Evolutionary conservation across 2,329 filamentous ascomycete species (phyloP).

Genomic region (Lachnellula subtilissima): DNA sequence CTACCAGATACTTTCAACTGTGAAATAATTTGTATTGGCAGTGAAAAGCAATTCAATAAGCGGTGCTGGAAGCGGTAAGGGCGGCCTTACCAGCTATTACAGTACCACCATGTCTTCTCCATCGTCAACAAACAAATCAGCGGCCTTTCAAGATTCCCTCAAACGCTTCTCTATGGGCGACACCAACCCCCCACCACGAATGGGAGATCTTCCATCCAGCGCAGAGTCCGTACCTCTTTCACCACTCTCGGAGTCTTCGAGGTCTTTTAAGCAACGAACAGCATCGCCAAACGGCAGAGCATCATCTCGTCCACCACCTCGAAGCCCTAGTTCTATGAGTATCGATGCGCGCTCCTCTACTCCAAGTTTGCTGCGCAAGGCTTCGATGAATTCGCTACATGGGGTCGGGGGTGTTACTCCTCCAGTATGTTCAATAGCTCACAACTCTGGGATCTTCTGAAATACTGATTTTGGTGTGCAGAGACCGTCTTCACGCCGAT

Average conservation of each 20-base stretch:
- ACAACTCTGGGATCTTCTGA: neutral
- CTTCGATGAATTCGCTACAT: constrained; percentile 40
- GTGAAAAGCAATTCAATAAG: neutral
- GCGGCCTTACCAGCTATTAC: neutral
- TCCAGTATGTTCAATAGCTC: constrained; percentile 11
- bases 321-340: constrained; percentile 40
- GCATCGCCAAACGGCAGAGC: constrained; percentile 23
- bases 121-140: constrained; percentile 19
- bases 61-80: neutral
- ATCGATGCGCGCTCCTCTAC: constrained; percentile 36
- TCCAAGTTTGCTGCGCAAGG: constrained; percentile 38
- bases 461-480: neutral
- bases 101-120: neutral
- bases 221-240: constrained; percentile 6
- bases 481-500: constrained; percentile 36
- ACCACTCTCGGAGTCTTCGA: constrained; percentile 12
- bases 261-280: constrained; percentile 12
- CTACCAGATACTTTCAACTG: neutral
- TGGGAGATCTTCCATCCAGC: neutral
- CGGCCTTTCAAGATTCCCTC: constrained; percentile 33
- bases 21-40: neutral
- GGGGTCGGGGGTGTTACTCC: constrained; percentile 34
- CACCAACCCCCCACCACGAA: neutral
- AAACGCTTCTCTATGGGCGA: constrained; percentile 35
- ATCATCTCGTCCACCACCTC: constrained; percentile 30